A percentile compares a stretch with the other conserved stretches of the same genome.
Conservation (phyloP, 306 rosid genomes). For the Macrotyloma uniflorum region DNA sequence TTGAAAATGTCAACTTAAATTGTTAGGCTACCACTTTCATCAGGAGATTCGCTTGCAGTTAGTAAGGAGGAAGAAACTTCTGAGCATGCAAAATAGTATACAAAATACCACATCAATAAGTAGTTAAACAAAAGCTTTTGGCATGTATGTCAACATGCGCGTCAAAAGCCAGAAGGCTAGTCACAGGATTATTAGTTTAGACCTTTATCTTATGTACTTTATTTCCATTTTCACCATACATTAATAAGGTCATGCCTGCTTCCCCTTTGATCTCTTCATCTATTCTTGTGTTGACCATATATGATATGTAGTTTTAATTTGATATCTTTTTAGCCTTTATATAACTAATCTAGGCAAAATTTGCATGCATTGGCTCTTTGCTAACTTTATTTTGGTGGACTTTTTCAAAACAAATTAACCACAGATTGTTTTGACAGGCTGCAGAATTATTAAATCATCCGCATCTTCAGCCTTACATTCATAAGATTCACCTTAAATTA, state of each 20-base stretch:
- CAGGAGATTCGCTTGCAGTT: too few relatives aligned
- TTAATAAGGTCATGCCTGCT: not conserved
- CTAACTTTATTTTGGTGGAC: slow-evolving; percentile 12
- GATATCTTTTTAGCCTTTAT: not conserved
- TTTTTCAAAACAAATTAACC: slow-evolving; percentile 17
- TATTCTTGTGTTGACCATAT: not conserved
- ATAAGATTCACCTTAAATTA: slow-evolving; percentile 75
- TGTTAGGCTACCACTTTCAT: too few relatives aligned
- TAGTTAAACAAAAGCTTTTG: not conserved
- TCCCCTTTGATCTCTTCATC: not conserved
- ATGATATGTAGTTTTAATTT: not conserved
- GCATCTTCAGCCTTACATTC: slow-evolving; percentile 82
- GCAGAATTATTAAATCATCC: slow-evolving; percentile 83
- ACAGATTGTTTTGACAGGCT: slow-evolving; percentile 60
- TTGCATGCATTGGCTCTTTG: not conserved
- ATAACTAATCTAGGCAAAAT: not conserved
- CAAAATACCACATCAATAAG: not conserved
- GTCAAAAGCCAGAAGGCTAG: not conserved
- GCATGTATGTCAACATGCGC: too few relatives aligned
- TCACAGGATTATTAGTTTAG: not conserved
- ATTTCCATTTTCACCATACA: not conserved
- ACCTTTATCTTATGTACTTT: not conserved
- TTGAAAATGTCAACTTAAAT: too few relatives aligned
- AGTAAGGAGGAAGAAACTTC: not conserved
- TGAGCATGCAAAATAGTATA: not conserved